Conservation (phyloP, 1,284 basidiomycete genomes). For the Agaricales sp. region DNA sequence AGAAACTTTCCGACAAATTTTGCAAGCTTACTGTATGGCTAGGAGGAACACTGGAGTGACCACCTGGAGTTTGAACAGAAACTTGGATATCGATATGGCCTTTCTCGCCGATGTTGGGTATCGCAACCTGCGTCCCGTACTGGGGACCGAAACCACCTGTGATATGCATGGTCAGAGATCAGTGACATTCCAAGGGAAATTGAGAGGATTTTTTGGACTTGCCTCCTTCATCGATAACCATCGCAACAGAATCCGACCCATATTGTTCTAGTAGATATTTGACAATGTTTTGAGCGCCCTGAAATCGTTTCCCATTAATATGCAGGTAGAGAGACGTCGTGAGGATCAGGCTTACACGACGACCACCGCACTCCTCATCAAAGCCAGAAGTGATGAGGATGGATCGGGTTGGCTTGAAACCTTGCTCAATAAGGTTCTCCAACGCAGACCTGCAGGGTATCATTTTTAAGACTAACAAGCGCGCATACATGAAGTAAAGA, state of each 20-base stretch:
- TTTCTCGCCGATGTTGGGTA: slow-evolving; percentile 53
- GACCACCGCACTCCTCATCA: slow-evolving; percentile 56
- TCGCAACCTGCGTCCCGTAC: slow-evolving; percentile 31
- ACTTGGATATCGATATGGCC: slow-evolving; percentile 50
- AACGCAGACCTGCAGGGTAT: slow-evolving; percentile 30
- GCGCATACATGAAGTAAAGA: not conserved
- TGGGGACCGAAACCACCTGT: slow-evolving; percentile 24
- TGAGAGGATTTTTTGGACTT: slow-evolving; percentile 10
- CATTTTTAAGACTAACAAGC: not conserved
- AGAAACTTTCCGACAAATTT: too few relatives aligned
- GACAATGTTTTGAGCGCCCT: slow-evolving; percentile 40
- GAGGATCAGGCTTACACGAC: slow-evolving; percentile 24
- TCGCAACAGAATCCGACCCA: slow-evolving; percentile 41
- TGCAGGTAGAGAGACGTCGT: slow-evolving; percentile 1
- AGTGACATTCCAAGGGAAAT: not conserved
- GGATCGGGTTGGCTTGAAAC: slow-evolving; percentile 39
- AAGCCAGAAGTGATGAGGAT: slow-evolving; percentile 58
- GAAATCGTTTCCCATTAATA: slow-evolving; percentile 6
- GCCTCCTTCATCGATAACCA: slow-evolving; percentile 46
- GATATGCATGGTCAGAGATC: not conserved
- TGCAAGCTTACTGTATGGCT: slow-evolving; percentile 39
- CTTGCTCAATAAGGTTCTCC: slow-evolving; percentile 41
- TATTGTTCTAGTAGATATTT: slow-evolving; percentile 37
- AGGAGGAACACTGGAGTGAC: slow-evolving; percentile 61
- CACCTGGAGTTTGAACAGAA: slow-evolving; percentile 46